These are phyloP conservation scores for Glycyrrhiza uralensis DNA, from an alignment of 306 rosid species.

Conservation along the genomic window DNA sequence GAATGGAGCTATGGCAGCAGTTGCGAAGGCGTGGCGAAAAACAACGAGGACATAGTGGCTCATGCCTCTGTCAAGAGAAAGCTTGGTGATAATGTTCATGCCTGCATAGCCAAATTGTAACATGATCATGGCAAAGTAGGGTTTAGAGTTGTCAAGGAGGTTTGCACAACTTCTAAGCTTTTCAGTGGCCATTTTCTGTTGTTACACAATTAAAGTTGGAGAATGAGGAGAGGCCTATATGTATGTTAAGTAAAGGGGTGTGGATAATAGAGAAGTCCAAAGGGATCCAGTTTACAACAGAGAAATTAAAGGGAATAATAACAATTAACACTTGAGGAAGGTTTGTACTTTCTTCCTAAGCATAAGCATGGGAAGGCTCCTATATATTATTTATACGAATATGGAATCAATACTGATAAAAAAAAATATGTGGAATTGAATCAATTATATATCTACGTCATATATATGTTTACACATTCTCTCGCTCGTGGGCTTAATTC, in stretches of 20 bases:
- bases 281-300: too few species aligned
- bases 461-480: too few species aligned
- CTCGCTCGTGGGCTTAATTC: too few species aligned
- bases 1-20: slow-evolving; percentile 66
- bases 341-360: too few species aligned
- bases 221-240: neutral
- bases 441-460: too few species aligned
- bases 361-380: too few species aligned
- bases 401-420: too few species aligned
- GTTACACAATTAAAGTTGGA: neutral
- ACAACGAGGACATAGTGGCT: slow-evolving; percentile 93
- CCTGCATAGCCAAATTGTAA: slow-evolving; percentile 89
- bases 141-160: slow-evolving; percentile 58
- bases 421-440: too few species aligned
- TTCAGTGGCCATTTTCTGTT: slow-evolving; percentile 34
- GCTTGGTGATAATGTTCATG: slow-evolving; percentile 74
- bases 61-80: slow-evolving; percentile 85
- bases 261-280: neutral
- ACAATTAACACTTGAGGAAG: slow-evolving; percentile 25
- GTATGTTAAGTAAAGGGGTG: neutral
- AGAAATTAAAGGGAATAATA: too few species aligned
- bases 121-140: slow-evolving; percentile 80
- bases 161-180: slow-evolving; percentile 40
- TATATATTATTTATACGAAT: too few species aligned
- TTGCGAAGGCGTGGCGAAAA: slow-evolving; percentile 85